phyloP scores from a whole-genome alignment of 2,329 filamentous ascomycete genomes.

The Orbilia ellipsospora region DNA sequence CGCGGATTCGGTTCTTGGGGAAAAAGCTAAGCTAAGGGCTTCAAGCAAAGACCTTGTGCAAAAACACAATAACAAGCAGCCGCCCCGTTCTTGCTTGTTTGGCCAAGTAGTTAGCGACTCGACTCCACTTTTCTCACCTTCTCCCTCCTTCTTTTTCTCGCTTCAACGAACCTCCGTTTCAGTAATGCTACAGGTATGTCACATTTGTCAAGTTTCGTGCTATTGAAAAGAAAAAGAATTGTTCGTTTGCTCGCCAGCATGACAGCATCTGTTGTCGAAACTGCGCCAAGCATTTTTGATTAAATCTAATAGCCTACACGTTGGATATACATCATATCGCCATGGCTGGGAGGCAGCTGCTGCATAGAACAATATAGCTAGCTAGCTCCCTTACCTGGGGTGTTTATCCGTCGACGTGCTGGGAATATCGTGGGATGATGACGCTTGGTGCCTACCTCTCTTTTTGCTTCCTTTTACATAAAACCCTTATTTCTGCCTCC shows the following conservation, averaged over 20 bases:
- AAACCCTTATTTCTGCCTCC: background rate
- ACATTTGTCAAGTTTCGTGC: conserved; percentile 5
- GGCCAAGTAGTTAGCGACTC: conserved; percentile 46
- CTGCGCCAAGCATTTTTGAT: no score
- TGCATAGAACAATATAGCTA: background rate
- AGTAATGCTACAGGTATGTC: conserved; percentile 55
- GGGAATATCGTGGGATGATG: conserved; percentile 38
- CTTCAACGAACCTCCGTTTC: conserved; percentile 44
- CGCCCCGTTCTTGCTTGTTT: conserved; percentile 36
- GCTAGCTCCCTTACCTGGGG: conserved; percentile 14
- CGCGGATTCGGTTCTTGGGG: conserved; percentile 34
- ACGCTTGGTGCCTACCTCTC: conserved; percentile 26
- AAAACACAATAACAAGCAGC: conserved; percentile 21
- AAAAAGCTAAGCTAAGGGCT: conserved; percentile 26
- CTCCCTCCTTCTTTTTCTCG: conserved; percentile 51
- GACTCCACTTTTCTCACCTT: conserved; percentile 36
- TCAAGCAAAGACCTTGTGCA: conserved; percentile 23
- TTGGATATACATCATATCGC: no score
- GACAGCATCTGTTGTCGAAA: background rate
- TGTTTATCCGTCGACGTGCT: conserved; percentile 34
- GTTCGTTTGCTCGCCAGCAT: background rate
- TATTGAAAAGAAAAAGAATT: background rate
- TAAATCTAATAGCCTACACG: no score
- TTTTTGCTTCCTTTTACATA: conserved; percentile 8
- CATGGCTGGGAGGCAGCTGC: background rate